A percentile compares a stretch with the other conserved stretches of the same genome.
phyloP scores from a whole-genome alignment of 2,329 filamentous ascomycete species.

The Ceratocystis cacaofunesta region DNA sequence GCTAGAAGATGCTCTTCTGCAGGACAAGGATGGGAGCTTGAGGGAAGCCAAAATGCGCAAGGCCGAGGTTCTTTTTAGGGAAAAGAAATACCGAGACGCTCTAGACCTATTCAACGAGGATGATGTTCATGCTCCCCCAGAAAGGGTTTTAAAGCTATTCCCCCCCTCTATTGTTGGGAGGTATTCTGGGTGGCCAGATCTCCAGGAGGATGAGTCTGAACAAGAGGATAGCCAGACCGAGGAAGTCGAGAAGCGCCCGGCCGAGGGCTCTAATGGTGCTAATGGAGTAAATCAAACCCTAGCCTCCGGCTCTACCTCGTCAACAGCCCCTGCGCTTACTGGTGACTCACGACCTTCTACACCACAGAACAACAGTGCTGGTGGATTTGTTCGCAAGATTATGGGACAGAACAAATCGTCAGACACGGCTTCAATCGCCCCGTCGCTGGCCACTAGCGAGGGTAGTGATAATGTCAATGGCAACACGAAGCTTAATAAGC shows the following conservation, averaged over 20 bases:
- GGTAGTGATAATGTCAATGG: slow-evolving; percentile 41
- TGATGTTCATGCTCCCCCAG: slow-evolving; percentile 76
- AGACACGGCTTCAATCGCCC: slow-evolving; percentile 18
- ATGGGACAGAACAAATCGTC: slow-evolving; percentile 24
- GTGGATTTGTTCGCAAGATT: slow-evolving; percentile 41
- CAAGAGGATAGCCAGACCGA: slow-evolving; percentile 21
- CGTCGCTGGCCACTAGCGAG: slow-evolving; percentile 36
- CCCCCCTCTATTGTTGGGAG: slow-evolving; percentile 73
- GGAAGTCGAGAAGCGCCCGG: slow-evolving; percentile 19
- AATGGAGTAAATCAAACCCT: background rate
- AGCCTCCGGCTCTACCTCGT: background rate
- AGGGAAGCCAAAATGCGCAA: slow-evolving; percentile 85
- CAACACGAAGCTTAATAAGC: slow-evolving; percentile 21
- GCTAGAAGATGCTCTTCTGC: slow-evolving; percentile 81
- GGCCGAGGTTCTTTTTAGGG: slow-evolving; percentile 67
- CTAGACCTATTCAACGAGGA: slow-evolving; percentile 77
- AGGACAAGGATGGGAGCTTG: slow-evolving; percentile 65
- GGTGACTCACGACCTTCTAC: slow-evolving; percentile 12
- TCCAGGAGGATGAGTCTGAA: slow-evolving; percentile 33
- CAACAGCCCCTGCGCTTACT: background rate
- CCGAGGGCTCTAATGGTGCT: slow-evolving; percentile 2
- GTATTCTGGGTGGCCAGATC: slow-evolving; percentile 42
- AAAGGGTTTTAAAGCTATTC: slow-evolving; percentile 72
- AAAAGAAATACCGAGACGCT: slow-evolving; percentile 69
- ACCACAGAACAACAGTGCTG: slow-evolving; percentile 20